Conservation (phyloP, 169 alveolate species). For the Plasmodium ovale region DNA sequence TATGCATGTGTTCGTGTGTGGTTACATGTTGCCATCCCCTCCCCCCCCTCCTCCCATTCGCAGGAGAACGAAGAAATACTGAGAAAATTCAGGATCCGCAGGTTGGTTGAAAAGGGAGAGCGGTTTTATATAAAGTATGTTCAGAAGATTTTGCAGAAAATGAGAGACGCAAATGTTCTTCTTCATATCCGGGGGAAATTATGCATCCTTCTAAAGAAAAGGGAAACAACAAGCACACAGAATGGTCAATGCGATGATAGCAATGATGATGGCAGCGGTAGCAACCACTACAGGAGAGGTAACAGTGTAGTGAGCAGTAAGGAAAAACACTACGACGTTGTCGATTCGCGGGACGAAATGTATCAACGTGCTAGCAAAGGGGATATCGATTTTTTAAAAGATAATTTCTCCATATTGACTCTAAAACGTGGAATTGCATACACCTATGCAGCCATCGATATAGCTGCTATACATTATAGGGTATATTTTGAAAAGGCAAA, state of each 20-base stretch:
- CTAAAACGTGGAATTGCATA: conserved; percentile 78
- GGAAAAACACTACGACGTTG: conserved; percentile 33
- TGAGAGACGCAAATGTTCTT: conserved; percentile 31
- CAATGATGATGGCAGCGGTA: neutral
- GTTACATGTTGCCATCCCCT: neutral
- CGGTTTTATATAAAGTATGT: conserved; percentile 50
- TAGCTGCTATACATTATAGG: conserved; percentile 82
- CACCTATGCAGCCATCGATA: conserved; percentile 84
- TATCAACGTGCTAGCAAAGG: neutral
- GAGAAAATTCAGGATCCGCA: conserved; percentile 6
- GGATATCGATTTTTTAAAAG: conserved; percentile 26
- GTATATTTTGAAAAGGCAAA: conserved; percentile 78
- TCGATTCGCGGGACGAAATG: neutral
- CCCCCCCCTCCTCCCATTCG: neutral
- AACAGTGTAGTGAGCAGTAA: conserved; percentile 15
- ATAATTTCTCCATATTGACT: conserved; percentile 36
- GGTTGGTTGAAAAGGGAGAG: conserved; percentile 62
- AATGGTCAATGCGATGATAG: neutral
- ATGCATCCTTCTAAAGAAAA: conserved; percentile 46
- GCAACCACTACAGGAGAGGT: neutral
- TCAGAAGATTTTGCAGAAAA: conserved; percentile 26
- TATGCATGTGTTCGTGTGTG: too few species aligned
- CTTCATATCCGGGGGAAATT: conserved; percentile 29
- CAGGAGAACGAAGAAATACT: conserved; percentile 52
- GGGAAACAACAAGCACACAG: neutral